Conservation (phyloP, 2,329 filamentous ascomycete species). For the Botrytis deweyae region DNA sequence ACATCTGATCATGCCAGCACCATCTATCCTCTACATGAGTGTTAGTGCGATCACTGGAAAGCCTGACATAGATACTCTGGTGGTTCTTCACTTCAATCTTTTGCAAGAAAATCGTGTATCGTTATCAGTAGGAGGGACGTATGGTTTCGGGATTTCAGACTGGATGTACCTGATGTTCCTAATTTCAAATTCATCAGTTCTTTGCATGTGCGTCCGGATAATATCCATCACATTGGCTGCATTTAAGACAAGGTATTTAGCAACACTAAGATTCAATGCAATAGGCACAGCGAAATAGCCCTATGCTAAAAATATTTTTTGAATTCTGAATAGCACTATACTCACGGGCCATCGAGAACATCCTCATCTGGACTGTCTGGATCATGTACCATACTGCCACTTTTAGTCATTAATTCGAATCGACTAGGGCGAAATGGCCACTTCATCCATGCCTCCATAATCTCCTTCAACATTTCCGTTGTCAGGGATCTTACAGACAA, state of each 20-base stretch:
- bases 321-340: background rate
- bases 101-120: background rate
- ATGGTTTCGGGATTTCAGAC: background rate
- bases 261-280: background rate
- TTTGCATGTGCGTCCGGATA: background rate
- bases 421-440: constrained; percentile 68
- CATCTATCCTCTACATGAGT: background rate
- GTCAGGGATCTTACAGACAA: constrained; percentile 52
- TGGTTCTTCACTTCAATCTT: background rate
- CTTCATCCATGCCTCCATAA: constrained; percentile 59
- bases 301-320: background rate
- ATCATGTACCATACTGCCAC: constrained; percentile 11
- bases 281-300: background rate
- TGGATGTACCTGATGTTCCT: no score
- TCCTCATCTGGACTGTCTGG: constrained; percentile 8
- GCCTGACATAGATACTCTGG: background rate
- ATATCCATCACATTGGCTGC: background rate
- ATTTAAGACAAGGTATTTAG: background rate
- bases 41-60: no score
- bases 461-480: constrained; percentile 54
- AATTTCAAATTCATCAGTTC: background rate
- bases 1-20: background rate
- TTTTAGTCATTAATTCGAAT: constrained; percentile 51
- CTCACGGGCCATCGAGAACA: background rate
- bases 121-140: background rate